phyloP scores from a whole-genome alignment of 495 filamentous ascomycete genomes.

The Hypoxylon fragiforme region DNA sequence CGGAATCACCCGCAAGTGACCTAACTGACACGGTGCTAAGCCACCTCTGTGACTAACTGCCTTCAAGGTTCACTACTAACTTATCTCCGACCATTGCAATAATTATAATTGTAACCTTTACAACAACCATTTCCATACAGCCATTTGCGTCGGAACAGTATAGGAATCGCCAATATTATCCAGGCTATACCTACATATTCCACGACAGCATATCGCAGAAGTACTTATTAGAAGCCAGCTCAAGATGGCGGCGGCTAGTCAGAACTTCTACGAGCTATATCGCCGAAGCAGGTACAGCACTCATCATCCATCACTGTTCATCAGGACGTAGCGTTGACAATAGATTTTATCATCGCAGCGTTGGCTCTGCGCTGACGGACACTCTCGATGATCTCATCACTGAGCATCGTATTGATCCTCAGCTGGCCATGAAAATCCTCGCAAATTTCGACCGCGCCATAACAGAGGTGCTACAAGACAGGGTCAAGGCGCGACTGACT shows the following conservation, averaged over 20 bases:
- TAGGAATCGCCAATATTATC: neutral
- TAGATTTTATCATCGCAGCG: constrained; percentile 57
- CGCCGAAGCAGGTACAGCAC: constrained; percentile 85
- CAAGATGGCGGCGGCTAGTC: constrained; percentile 37
- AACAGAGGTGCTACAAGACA: constrained; percentile 83
- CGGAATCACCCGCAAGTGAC: no score
- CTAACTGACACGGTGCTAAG: no score
- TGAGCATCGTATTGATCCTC: constrained; percentile 89
- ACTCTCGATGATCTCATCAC: constrained; percentile 96
- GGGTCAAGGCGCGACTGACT: constrained; percentile 83
- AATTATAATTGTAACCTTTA: constrained; percentile 1
- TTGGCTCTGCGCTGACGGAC: constrained; percentile 89
- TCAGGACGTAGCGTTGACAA: constrained; percentile 21
- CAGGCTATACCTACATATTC: neutral
- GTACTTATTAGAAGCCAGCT: neutral
- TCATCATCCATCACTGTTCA: constrained; percentile 17
- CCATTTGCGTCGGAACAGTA: neutral
- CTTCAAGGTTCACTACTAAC: no score
- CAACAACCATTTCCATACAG: constrained; percentile 15
- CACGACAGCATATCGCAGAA: neutral
- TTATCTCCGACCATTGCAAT: constrained; percentile 13
- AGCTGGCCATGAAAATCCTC: constrained; percentile 97
- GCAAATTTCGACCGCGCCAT: constrained; percentile 89
- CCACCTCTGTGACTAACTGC: no score
- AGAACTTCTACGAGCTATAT: constrained; percentile 92